phyloP scores from a whole-genome alignment of 2,329 filamentous ascomycete species.

The Alternaria viburni region DNA sequence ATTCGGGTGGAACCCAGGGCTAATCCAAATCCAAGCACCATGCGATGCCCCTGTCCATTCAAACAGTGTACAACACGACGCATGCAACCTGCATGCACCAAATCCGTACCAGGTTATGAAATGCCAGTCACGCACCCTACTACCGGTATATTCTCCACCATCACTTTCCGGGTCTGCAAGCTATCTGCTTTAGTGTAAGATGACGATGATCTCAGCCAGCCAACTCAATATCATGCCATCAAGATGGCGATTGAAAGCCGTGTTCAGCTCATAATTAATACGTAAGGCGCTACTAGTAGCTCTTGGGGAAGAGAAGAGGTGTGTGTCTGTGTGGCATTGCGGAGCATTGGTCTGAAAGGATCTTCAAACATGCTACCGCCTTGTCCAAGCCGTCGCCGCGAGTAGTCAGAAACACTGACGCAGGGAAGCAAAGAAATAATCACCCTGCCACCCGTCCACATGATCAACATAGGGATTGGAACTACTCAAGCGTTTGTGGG shows the following conservation, averaged over 20 bases:
- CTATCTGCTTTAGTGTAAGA: slow-evolving; percentile 13
- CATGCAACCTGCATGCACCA: slow-evolving; percentile 14
- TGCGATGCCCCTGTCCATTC: slow-evolving; percentile 22
- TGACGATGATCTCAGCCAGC: slow-evolving; percentile 14
- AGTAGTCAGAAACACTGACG: slow-evolving; percentile 18
- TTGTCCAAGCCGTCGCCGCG: slow-evolving; percentile 18
- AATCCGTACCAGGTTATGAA: slow-evolving; percentile 16
- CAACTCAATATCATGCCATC: slow-evolving; percentile 11
- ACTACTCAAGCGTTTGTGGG: slow-evolving; percentile 17
- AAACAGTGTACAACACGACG: slow-evolving; percentile 5
- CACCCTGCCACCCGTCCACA: slow-evolving; percentile 30
- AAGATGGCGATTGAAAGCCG: slow-evolving; percentile 13
- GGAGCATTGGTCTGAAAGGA: slow-evolving; percentile 12
- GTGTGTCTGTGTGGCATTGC: slow-evolving; percentile 14
- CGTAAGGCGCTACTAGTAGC: slow-evolving; percentile 10
- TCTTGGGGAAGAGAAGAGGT: neutral
- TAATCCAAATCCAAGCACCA: slow-evolving; percentile 33
- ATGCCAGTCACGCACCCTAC: slow-evolving; percentile 10
- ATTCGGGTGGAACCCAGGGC: slow-evolving; percentile 20
- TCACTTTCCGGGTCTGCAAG: slow-evolving; percentile 12
- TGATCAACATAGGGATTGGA: slow-evolving; percentile 15
- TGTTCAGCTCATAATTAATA: slow-evolving; percentile 8
- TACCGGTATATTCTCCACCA: slow-evolving; percentile 10
- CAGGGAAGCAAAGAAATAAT: slow-evolving; percentile 18
- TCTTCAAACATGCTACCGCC: slow-evolving; percentile 6